A percentile compares a stretch with the other conserved stretches of the same genome.
phyloP scores from a whole-genome alignment of 176 grass and related monocot genomes.

The Rhynchospora breviuscula region DNA sequence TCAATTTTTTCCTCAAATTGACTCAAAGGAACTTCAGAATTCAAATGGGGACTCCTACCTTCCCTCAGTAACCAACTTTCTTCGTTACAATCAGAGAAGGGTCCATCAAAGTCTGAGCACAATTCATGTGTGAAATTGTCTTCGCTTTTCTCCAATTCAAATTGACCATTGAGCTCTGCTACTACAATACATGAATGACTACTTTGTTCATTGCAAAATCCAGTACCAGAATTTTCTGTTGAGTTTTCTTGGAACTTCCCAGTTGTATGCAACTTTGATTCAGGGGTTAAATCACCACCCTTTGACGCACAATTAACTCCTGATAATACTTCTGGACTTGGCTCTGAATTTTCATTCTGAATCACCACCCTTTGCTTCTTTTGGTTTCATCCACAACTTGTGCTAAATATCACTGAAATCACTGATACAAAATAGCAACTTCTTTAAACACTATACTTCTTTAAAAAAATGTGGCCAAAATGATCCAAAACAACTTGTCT shows the following conservation, averaged over 20 bases:
- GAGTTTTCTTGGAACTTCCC: neutral
- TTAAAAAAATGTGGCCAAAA: no score
- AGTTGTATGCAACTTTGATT: neutral
- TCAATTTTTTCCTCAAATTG: neutral
- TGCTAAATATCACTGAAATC: no score
- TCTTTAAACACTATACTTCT: no score
- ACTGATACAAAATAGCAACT: no score
- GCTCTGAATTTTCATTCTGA: no score
- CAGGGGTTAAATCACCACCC: neutral
- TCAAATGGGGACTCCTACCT: neutral
- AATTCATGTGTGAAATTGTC: conserved; percentile 26
- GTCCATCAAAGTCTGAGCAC: neutral
- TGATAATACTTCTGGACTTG: no score
- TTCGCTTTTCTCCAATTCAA: conserved; percentile 6
- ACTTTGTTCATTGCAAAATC: neutral
- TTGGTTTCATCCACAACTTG: no score
- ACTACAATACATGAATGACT: neutral
- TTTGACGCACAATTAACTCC: neutral
- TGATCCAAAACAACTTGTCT: no score
- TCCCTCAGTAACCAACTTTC: neutral
- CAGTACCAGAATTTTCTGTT: conserved; percentile 9
- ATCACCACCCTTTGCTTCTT: no score
- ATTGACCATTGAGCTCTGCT: neutral
- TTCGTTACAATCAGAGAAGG: neutral
- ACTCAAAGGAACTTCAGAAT: neutral